Evolutionary conservation across 2,329 filamentous ascomycete species (phyloP), one percentile per base, ranked within the genome.

Genomic region (Aspergillus sp.): DNA sequence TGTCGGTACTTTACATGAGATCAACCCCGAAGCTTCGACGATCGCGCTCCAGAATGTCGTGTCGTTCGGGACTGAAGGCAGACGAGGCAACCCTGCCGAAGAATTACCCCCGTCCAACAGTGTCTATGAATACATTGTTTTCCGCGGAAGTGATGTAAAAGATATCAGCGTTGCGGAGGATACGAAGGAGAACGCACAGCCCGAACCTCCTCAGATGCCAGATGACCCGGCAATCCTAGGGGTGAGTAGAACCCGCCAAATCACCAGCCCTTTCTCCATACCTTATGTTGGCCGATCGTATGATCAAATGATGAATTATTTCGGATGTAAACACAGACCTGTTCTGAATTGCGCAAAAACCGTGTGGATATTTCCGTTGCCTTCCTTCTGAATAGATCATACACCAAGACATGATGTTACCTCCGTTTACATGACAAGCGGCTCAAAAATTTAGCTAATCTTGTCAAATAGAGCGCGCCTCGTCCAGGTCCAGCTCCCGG

Each of bases 291-390:
- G 61, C 65, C 54, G 54, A 59, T 46, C 54, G 55, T 59, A 65
- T 68, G 66, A 68, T 70, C 64, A 64, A 64, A 73, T 80, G 79
- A 86, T 96, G 93, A 96, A 96, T 95, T 80, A 80, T 96, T 89
- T 84, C 92, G 93, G 93, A 96, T 96, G 91, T 95, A 91, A 96
- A 96, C 51, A 80, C 79, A 83, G 82, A 85, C 83, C 82, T 85
- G 85, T 83, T 86, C 88, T 89, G 89, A 89, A 89, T 89, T 58
- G 91, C 91, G 92, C 92, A 96, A 64, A 82, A 89, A 82, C 84
- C 84, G 81, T 96, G 93, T 96, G 88, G 93, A 96, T 79, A 86
- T 88, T 89, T 96, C 93, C 92, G 93, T 96, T 97, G 93, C 92
- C 93, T 97, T 97, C 93, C 93, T 97, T 96, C 92, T 97, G 92